phyloP scores from a whole-genome alignment of 257 asterid species.

The Avicennia marina region DNA sequence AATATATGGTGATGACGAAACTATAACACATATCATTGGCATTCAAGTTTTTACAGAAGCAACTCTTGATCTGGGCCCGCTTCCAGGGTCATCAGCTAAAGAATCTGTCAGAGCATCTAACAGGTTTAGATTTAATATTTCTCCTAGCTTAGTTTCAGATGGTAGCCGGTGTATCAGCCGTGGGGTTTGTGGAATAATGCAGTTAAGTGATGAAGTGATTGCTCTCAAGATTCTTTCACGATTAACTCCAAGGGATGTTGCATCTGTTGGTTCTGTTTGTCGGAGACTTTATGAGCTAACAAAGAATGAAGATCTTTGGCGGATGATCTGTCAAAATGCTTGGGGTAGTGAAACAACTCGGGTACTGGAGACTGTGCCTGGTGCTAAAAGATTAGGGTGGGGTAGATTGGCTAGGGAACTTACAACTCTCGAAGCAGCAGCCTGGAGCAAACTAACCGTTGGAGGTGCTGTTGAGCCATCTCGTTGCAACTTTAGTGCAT shows the following conservation, averaged over 20 bases:
- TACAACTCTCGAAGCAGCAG: constrained; percentile 83
- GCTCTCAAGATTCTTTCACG: constrained; percentile 61
- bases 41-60: constrained; percentile 67
- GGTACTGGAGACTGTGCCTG: constrained; percentile 66
- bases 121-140: constrained; percentile 39
- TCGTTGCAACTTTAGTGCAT: constrained; percentile 90
- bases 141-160: constrained; percentile 35
- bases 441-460: constrained; percentile 77
- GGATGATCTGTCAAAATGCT: constrained; percentile 80
- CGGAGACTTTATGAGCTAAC: constrained; percentile 57
- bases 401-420: constrained; percentile 83
- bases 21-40: constrained; percentile 58
- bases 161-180: constrained; percentile 35
- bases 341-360: constrained; percentile 80
- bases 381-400: constrained; percentile 84
- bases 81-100: constrained; percentile 61
- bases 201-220: constrained; percentile 73
- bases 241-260: constrained; percentile 76
- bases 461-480: constrained; percentile 91
- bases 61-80: constrained; percentile 71
- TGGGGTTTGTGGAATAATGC: constrained; percentile 63
- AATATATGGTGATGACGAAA: constrained; percentile 43
- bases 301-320: constrained; percentile 76
- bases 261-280: constrained; percentile 73
- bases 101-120: constrained; percentile 46